Percentiles rank a stretch among this genome's conserved stretches.
phyloP scores from a whole-genome alignment of 2,329 filamentous ascomycete species.

The Aspergillus transmontanensis region DNA sequence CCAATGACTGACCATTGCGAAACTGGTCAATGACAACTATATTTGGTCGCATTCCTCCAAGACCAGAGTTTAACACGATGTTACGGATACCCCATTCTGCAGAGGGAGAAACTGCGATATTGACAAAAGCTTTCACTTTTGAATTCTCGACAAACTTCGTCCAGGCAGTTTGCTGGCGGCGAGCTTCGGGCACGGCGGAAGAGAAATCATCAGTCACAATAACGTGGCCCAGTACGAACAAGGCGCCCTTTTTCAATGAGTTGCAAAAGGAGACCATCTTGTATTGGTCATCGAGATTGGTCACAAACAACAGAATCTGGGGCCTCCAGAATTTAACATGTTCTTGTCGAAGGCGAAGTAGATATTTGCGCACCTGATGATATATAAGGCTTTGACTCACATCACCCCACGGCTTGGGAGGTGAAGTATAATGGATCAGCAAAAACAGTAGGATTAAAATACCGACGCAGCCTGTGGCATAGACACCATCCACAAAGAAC shows the following conservation, averaged over 20 bases:
- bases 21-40: constrained; percentile 81
- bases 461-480: constrained; percentile 73
- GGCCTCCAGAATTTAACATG: constrained; percentile 94
- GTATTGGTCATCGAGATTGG: constrained; percentile 78
- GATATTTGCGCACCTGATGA: constrained; percentile 82
- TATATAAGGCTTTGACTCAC: constrained; percentile 89
- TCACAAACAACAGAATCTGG: constrained; percentile 81
- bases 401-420: constrained; percentile 87
- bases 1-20: constrained; percentile 59
- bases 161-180: constrained; percentile 79
- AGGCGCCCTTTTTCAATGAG: constrained; percentile 80
- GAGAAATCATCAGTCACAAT: constrained; percentile 84
- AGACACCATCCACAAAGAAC: constrained; percentile 86
- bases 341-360: constrained; percentile 79
- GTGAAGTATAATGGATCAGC: constrained; percentile 81
- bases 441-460: constrained; percentile 77
- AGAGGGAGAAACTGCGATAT: constrained; percentile 78
- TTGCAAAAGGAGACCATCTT: constrained; percentile 90
- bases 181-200: constrained; percentile 76
- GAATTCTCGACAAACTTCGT: constrained; percentile 85
- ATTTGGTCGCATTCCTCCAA: constrained; percentile 87
- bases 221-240: constrained; percentile 85
- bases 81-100: constrained; percentile 86
- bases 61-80: constrained; percentile 75
- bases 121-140: constrained; percentile 85